Base-by-base conservation (phyloP, 106 monocot species). In the Hemerocallis citrina region DNA sequence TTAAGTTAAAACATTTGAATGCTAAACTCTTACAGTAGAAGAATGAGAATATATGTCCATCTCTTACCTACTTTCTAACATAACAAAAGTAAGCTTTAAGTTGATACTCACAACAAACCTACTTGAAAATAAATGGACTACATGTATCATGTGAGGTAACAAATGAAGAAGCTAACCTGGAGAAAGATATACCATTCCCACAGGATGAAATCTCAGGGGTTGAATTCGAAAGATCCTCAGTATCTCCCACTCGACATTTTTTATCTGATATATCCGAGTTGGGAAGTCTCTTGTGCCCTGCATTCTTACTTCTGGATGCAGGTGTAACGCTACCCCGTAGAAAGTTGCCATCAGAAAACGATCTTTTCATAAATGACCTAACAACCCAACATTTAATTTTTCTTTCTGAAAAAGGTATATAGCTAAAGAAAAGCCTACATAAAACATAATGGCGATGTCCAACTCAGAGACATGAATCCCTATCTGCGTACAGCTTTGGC, bases 321-420 rank as follows among this genome's bases (percentile, higher is more conserved):
- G 74, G 34, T 33, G n/a, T n/a, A n/a, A 57, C 67, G 60, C 62
- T 69, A 61, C 75, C 72, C 40, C 57, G 34, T 16, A 81, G 61
- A 73, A 89, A 78, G 63, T 63, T 84, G 52, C 84, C 89, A 84
- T 78, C 91, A 43, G 96, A 98, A 34, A 81, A 56, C 20, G 84
- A 82, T 66, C 96, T 76, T 82, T 81, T 86, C 42, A 93, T 75
- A 70, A 78, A 66, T 72, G 76, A 77, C 71, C 96, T 98, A 70
- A 69, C 44, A 73, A 68, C 63, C 47, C 50, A 52, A 61, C 46
- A 32, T 31, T 9, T 34, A 57, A 42, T 69, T 5, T 32, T 62
- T 57, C 12, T 20, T 30, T n/a, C n/a, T n/a, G n/a, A 55, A 61
- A 5, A 63, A 69, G 61, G 35, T 37, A 47, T 34, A 32, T 22